These are phyloP conservation scores for Thelonectria olida DNA, from an alignment of 2,329 filamentous ascomycete species.

Conservation along the genomic window DNA sequence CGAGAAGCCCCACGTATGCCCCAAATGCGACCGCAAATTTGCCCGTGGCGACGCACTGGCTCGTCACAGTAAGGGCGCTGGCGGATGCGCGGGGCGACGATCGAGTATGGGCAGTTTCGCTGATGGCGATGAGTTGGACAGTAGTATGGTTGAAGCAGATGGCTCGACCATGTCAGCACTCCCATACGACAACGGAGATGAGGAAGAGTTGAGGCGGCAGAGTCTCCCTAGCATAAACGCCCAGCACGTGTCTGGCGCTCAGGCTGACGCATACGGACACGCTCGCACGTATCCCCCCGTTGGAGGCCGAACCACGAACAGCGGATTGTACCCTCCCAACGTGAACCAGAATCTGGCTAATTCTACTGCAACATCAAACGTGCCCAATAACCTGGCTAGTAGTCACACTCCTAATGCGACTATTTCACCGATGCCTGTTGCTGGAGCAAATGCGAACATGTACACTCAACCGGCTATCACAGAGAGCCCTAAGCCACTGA, in stretches of 20 bases:
- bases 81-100: slow-evolving; percentile 91
- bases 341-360: slow-evolving; percentile 64
- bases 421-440: slow-evolving; percentile 58
- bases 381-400: slow-evolving; percentile 52
- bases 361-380: slow-evolving; percentile 63
- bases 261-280: slow-evolving; percentile 64
- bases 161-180: slow-evolving; percentile 67
- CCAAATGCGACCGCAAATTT: slow-evolving; percentile 94
- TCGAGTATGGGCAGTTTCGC: slow-evolving; percentile 86
- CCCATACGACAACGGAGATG: slow-evolving; percentile 66
- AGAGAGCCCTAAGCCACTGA: slow-evolving; percentile 87
- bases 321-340: slow-evolving; percentile 71
- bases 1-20: slow-evolving; percentile 93
- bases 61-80: slow-evolving; percentile 93
- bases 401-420: slow-evolving; percentile 60
- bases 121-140: slow-evolving; percentile 77
- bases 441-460: slow-evolving; percentile 62
- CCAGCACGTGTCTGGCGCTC: slow-evolving; percentile 68
- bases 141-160: slow-evolving; percentile 59
- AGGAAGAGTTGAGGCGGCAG: slow-evolving; percentile 70
- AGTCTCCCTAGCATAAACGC: slow-evolving; percentile 81
- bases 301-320: slow-evolving; percentile 58
- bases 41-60: slow-evolving; percentile 94
- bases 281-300: slow-evolving; percentile 83
- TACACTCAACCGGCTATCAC: slow-evolving; percentile 81